Percentiles rank a stretch among this genome's conserved stretches.
These are phyloP conservation scores for Diaporthe vaccinii DNA, from an alignment of 2,329 filamentous ascomycete species.

Conservation along the genomic window DNA sequence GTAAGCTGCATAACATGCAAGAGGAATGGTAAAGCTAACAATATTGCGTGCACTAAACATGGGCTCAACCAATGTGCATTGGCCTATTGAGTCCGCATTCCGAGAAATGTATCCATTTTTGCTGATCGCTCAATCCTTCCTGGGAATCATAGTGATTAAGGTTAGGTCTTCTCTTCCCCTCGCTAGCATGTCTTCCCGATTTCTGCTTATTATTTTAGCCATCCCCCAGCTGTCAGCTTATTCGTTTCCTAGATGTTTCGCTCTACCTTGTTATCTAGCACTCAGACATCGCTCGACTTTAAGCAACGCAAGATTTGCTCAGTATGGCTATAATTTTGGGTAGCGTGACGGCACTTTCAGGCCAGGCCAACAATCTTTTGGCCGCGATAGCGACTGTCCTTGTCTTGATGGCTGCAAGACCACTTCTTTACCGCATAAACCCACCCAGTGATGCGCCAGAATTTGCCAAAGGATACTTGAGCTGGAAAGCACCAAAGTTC, in stretches of 20 bases:
- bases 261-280: not conserved
- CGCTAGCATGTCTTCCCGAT: not conserved
- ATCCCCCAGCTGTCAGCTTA: not conserved
- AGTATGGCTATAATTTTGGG: not conserved
- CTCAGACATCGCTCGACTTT: no score
- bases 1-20: not conserved
- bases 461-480: not conserved
- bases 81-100: not conserved
- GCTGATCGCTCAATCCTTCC: not conserved
- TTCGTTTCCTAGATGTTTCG: not conserved
- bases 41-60: not conserved
- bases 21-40: not conserved
- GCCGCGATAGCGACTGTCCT: not conserved
- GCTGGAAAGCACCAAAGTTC: conserved; percentile 3
- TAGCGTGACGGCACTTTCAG: not conserved
- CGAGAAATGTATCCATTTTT: not conserved
- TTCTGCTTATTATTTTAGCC: not conserved
- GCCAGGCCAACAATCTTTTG: not conserved
- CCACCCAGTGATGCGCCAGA: not conserved
- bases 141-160: not conserved
- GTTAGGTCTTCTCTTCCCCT: not conserved
- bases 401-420: conserved; percentile 7
- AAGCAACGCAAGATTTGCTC: not conserved
- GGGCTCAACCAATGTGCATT: not conserved
- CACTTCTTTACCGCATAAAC: conserved; percentile 1